Base-by-base conservation (phyloP, 176 grass and related monocot genomes). In the Oryza glaberrima region DNA sequence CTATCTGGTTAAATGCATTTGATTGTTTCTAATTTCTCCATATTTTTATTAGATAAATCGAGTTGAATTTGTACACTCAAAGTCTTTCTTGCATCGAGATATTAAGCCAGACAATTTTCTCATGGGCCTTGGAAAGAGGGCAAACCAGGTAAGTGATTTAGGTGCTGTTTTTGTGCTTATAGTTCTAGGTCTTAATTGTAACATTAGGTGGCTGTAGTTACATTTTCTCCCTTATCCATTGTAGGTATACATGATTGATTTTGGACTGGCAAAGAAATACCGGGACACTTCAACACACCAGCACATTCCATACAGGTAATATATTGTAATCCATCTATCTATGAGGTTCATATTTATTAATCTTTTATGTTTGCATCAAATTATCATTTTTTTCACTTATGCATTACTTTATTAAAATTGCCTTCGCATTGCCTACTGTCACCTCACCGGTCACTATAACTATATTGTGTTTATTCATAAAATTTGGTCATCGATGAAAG, bases 81-180 rank as follows among this genome's bases (percentile, higher is more conserved):
- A 97, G 77, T 97, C 86, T 17, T 97, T 97, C 77, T 79, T 97
- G 76, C 94, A 97, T 78, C 85, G 94, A 87, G 94, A 97, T 82
- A 97, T 97, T 71, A 97, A 97, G 70, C 94, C 92, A 77, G 94
- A 97, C 78, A 97, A 97, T 88, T 97, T 97, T 80, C 88, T 97
- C 25, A 97, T 97, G 94, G 94, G 94, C 67, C 92, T 97, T 45
- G 90, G 88, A 78, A 87, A 85, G 76, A 91, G 92, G 85, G 78
- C 86, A 63, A 97, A 91, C 83, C 94, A 92, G 90, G 94, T 86
- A 32, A 70, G 36, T 67, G 25, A 30, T 80, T 67, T 79, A 58
- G 48, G 25, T 25, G 26, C 44, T 16, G 1, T 82, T 80, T 75
- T 47, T 67, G 9, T 70, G 23, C 20, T 67, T 79, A 46, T 28